These are phyloP conservation scores for Erodium trifolium DNA, from an alignment of 441 rosid genomes.

Conservation along the genomic window DNA sequence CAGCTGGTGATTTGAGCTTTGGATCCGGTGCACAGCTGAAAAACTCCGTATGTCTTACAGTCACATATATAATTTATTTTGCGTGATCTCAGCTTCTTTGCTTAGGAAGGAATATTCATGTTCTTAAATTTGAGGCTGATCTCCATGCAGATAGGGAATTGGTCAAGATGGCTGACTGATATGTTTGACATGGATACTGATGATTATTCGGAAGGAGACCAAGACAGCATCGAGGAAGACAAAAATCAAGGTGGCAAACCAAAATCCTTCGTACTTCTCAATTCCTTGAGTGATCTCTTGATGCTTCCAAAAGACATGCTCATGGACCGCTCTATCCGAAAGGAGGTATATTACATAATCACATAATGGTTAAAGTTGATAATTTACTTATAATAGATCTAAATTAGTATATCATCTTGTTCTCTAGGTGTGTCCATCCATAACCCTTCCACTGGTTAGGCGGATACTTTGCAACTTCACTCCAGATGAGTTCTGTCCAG, in stretches of 20 bases:
- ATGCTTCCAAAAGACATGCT: constrained; percentile 99
- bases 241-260: constrained; percentile 38
- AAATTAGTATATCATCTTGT: constrained; percentile 11
- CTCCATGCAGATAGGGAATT: constrained; percentile 75
- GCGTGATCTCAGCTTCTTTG: constrained; percentile 9
- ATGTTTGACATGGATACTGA: constrained; percentile 72
- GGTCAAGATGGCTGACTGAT: constrained; percentile 95
- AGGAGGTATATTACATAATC: constrained; percentile 48
- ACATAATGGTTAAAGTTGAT: neutral
- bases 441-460: constrained; percentile 68
- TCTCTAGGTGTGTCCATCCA: constrained; percentile 76
- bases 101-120: neutral
- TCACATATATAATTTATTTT: neutral
- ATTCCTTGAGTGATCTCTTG: constrained; percentile 91
- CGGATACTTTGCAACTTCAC: constrained; percentile 61
- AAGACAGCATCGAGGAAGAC: constrained; percentile 21
- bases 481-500: constrained; percentile 92
- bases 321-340: constrained; percentile 50
- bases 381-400: neutral
- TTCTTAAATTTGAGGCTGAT: neutral
- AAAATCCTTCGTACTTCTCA: constrained; percentile 72
- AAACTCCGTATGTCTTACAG: constrained; percentile 54
- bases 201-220: constrained; percentile 34
- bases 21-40: constrained; percentile 95
- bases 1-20: constrained; percentile 70